phyloP scores from a whole-genome alignment of 495 filamentous ascomycete species.

The Penicillium salamii region DNA sequence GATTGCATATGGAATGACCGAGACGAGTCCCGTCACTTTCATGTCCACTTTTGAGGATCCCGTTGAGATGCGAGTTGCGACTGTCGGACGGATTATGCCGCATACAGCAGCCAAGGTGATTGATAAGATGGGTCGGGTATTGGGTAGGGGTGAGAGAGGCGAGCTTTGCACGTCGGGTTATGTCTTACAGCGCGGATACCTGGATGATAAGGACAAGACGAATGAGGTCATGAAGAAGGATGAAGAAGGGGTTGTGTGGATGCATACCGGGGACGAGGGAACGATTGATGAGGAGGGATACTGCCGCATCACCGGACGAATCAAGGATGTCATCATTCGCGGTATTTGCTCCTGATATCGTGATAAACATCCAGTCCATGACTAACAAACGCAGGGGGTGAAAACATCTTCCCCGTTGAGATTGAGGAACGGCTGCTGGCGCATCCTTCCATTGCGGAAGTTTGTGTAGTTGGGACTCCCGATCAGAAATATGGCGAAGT shows the following conservation, averaged over 20 bases:
- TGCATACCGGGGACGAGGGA: conserved; percentile 16
- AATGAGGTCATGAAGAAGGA: not conserved
- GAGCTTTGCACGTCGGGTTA: not conserved
- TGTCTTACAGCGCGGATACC: not conserved
- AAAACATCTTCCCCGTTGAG: conserved; percentile 16
- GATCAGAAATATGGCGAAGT: conserved; percentile 5
- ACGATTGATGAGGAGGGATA: conserved; percentile 10
- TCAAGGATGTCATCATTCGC: conserved; percentile 63
- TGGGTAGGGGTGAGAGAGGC: not conserved
- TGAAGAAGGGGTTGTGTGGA: conserved; percentile 5
- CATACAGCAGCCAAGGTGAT: not conserved
- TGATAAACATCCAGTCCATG: not conserved
- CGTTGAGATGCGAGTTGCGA: not conserved
- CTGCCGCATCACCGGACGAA: conserved; percentile 45
- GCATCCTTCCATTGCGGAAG: conserved; percentile 7
- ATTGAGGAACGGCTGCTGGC: conserved; percentile 12
- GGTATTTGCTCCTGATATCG: conserved; percentile 22
- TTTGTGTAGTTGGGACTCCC: conserved; percentile 9
- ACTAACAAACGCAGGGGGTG: conserved; percentile 6
- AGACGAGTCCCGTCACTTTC: not conserved
- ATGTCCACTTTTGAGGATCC: not conserved
- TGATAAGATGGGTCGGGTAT: not conserved
- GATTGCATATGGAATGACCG: not conserved
- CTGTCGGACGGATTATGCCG: not conserved
- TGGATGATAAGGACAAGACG: not conserved